These are phyloP conservation scores for Sclerotinia borealis DNA, from an alignment of 2,329 filamentous ascomycete species.

Conservation along the genomic window DNA sequence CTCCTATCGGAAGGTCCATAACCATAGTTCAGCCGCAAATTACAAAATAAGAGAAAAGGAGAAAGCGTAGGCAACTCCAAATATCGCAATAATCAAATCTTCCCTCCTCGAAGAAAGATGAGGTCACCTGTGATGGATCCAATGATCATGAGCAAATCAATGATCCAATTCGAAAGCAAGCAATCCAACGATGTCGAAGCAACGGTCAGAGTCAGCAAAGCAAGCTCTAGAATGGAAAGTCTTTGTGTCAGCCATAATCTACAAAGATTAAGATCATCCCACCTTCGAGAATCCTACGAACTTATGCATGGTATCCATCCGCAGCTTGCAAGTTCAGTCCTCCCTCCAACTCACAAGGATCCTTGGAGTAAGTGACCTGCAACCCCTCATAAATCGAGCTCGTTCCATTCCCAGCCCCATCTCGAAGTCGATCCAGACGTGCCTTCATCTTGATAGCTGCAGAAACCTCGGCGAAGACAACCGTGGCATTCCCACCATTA, in stretches of 20 bases:
- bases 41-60: not conserved
- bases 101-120: not conserved
- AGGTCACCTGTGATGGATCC: not conserved
- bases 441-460: conserved; percentile 27
- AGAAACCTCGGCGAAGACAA: conserved; percentile 28
- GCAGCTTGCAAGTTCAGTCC: conserved; percentile 7
- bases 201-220: not conserved
- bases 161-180: not conserved
- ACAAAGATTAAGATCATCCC: not conserved
- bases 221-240: not conserved
- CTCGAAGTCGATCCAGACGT: conserved; percentile 20
- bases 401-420: not conserved
- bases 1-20: not conserved
- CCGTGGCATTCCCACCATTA: conserved; percentile 32
- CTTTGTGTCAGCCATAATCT: not conserved
- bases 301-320: not conserved
- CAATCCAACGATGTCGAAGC: not conserved
- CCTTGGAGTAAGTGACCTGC: conserved; percentile 14
- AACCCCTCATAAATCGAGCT: conserved; percentile 5
- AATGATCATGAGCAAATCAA: not conserved
- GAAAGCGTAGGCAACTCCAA: not conserved
- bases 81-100: not conserved
- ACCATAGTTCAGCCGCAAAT: not conserved
- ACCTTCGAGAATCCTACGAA: not conserved
- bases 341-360: conserved; percentile 12